These are phyloP conservation scores for Claviceps africana DNA, from an alignment of 2,329 filamentous ascomycete species.

Conservation along the genomic window DNA sequence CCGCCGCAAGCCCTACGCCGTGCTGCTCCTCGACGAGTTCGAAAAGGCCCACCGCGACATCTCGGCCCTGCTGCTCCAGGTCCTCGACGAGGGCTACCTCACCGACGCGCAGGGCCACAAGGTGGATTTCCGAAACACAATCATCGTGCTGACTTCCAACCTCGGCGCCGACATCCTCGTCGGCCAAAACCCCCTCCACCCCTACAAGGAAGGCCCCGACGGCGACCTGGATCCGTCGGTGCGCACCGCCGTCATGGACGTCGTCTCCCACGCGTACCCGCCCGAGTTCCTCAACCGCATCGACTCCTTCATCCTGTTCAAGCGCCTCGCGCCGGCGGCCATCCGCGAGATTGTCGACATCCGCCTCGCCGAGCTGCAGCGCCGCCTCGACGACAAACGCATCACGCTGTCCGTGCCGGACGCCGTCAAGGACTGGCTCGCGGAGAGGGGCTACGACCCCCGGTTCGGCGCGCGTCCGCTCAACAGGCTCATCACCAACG, in stretches of 20 bases:
- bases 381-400: slow-evolving; percentile 68
- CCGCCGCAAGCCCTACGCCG: slow-evolving; percentile 84
- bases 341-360: slow-evolving; percentile 91
- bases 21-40: slow-evolving; percentile 91
- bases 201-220: slow-evolving; percentile 46
- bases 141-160: slow-evolving; percentile 93
- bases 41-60: slow-evolving; percentile 97
- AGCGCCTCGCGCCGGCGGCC: slow-evolving; percentile 62
- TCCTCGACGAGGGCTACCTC: slow-evolving; percentile 89
- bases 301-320: slow-evolving; percentile 95
- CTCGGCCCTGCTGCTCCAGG: slow-evolving; percentile 78
- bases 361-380: slow-evolving; percentile 69
- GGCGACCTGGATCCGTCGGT: slow-evolving; percentile 61
- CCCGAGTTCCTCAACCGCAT: slow-evolving; percentile 95
- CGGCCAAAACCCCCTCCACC: slow-evolving; percentile 51
- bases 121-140: slow-evolving; percentile 90
- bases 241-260: slow-evolving; percentile 74
- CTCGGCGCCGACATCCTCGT: slow-evolving; percentile 86
- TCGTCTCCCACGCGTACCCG: slow-evolving; percentile 60
- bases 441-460: slow-evolving; percentile 79
- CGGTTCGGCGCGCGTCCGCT: slow-evolving; percentile 82
- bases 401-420: slow-evolving; percentile 61
- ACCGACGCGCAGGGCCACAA: slow-evolving; percentile 94
- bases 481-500: slow-evolving; percentile 77
- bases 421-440: slow-evolving; percentile 72